Evolutionary conservation across 2,329 filamentous ascomycete species (phyloP).

Genomic region (Fusarium sp.): DNA sequence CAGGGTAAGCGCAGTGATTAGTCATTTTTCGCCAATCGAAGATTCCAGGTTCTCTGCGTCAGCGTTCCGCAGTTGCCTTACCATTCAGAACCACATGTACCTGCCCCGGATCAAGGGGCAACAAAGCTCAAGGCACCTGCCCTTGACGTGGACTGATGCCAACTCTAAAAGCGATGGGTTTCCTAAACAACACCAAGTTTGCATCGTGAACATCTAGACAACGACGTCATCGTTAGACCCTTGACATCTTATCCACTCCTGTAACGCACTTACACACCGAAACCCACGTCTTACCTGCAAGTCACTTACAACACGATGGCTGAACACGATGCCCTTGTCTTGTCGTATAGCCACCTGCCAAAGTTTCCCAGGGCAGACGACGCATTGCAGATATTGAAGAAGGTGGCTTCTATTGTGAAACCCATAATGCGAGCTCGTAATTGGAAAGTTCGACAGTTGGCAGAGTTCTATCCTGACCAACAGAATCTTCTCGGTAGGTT

Average conservation of each 20-base stretch:
- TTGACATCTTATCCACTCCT: background rate
- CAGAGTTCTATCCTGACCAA: constrained; percentile 86
- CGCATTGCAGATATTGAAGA: constrained; percentile 74
- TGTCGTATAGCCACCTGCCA: constrained; percentile 62
- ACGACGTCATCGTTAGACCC: constrained; percentile 11
- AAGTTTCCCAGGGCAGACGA: constrained; percentile 61
- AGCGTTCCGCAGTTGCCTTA: constrained; percentile 14
- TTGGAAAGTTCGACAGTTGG: constrained; percentile 83
- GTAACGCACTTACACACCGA: background rate
- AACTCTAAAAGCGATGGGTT: background rate
- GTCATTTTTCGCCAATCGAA: constrained; percentile 39
- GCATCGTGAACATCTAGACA: background rate
- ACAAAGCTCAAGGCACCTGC: constrained; percentile 39
- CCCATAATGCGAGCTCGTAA: constrained; percentile 90
- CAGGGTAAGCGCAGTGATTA: constrained; percentile 29
- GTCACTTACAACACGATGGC: constrained; percentile 33
- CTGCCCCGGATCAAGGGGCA: constrained; percentile 20
- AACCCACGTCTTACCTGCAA: constrained; percentile 9
- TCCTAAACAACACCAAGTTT: background rate
- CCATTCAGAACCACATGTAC: constrained; percentile 8
- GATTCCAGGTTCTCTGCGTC: constrained; percentile 43
- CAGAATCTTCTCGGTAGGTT: constrained; percentile 79
- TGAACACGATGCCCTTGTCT: constrained; percentile 57
- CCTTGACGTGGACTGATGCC: constrained; percentile 40
- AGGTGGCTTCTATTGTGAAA: constrained; percentile 89